A percentile compares a stretch with the other conserved stretches of the same genome.
phyloP scores from a whole-genome alignment of 164 flowering plant genomes.

The Buxus sempervirens region DNA sequence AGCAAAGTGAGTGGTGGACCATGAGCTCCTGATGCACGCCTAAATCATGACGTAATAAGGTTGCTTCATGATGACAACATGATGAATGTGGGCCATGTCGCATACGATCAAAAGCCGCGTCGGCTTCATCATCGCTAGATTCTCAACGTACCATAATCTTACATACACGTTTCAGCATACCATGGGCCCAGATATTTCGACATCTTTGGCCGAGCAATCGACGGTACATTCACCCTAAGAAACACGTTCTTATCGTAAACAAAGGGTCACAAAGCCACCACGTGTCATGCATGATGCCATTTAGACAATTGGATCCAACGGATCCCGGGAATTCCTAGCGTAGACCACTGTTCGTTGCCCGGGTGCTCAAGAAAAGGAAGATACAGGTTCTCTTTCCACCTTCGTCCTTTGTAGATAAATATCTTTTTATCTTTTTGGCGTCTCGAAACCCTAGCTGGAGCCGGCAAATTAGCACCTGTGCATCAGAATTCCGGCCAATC shows the following conservation, averaged over 20 bases:
- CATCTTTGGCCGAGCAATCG: not conserved
- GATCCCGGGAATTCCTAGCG: slow-evolving; percentile 13
- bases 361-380: not conserved
- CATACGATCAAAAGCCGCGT: too few species aligned
- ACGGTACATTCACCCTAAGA: not conserved
- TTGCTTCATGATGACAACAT: too few species aligned
- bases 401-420: slow-evolving; percentile 3
- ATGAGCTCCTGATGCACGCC: too few species aligned
- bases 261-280: slow-evolving; percentile 22
- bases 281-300: slow-evolving; percentile 12
- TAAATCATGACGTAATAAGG: too few species aligned
- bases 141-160: too few species aligned
- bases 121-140: too few species aligned
- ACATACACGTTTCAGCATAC: not conserved
- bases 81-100: too few species aligned
- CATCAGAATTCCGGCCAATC: not conserved
- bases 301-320: slow-evolving; percentile 21
- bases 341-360: not conserved
- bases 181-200: not conserved
- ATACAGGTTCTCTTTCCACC: not conserved
- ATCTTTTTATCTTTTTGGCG: not conserved
- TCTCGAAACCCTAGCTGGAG: not conserved
- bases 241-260: slow-evolving; percentile 20
- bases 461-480: not conserved
- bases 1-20: too few species aligned